A percentile compares a stretch with the other conserved stretches of the same genome.
Conservation (phyloP, 345 rosid species). For the Psidium friedrichsthalianum region DNA sequence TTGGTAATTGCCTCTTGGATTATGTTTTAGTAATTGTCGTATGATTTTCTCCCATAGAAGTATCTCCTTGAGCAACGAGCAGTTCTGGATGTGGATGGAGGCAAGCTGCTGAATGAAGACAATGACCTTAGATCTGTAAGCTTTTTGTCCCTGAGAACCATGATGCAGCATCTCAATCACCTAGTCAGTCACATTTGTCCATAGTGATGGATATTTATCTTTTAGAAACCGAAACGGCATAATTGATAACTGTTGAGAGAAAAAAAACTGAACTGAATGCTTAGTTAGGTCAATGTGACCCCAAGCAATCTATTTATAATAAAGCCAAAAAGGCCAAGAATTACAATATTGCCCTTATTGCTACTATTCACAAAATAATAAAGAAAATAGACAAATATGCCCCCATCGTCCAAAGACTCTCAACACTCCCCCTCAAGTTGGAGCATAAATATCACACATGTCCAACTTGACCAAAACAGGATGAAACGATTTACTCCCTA, state of each 20-base stretch:
- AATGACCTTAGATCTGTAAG: constrained; percentile 91
- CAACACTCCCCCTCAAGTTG: no score
- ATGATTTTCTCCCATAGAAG: constrained; percentile 31
- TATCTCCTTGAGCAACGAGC: constrained; percentile 95
- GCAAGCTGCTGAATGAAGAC: constrained; percentile 87
- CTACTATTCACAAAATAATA: no score
- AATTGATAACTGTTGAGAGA: neutral
- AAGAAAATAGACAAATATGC: no score
- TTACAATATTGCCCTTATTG: no score
- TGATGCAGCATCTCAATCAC: neutral
- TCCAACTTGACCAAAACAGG: no score
- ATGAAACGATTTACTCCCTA: no score
- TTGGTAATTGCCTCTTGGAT: neutral
- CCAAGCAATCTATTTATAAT: no score
- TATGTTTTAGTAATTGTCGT: neutral
- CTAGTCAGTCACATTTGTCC: neutral
- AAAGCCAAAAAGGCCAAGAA: no score
- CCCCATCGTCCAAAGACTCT: no score
- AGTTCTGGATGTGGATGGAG: constrained; percentile 67
- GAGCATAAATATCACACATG: no score
- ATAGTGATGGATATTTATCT: neutral
- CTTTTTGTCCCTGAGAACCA: constrained; percentile 2
- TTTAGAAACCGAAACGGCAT: neutral
- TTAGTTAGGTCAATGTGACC: no score
- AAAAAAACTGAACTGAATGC: no score